A percentile compares a stretch with the other conserved stretches of the same genome.
Evolutionary conservation across 371 early-diverging fungal genomes (phyloP).

Genomic region (Saksenaea vasiformis): DNA sequence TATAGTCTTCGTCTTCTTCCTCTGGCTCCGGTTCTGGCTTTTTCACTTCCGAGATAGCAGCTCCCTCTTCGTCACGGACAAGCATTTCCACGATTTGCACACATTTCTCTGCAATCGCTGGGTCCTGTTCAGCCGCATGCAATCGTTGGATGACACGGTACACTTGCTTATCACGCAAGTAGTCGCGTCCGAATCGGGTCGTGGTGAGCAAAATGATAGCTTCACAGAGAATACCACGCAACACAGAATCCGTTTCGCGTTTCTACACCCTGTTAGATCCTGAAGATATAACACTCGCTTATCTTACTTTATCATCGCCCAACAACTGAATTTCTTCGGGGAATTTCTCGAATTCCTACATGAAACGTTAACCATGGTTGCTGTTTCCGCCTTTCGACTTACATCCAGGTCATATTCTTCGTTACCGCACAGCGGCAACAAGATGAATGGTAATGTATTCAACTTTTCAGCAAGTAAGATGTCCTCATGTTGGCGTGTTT

Average conservation of each 20-base stretch:
- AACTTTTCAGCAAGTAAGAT: slow-evolving; percentile 69
- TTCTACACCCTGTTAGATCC: slow-evolving; percentile 28
- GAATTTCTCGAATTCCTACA: slow-evolving; percentile 89
- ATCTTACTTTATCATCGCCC: slow-evolving; percentile 70
- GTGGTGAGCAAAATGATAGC: slow-evolving; percentile 76
- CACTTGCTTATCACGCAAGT: slow-evolving; percentile 77
- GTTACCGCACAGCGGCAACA: slow-evolving; percentile 90
- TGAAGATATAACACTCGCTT: background rate
- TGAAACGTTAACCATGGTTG: background rate
- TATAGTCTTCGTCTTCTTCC: slow-evolving; percentile 52
- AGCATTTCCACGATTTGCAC: slow-evolving; percentile 85
- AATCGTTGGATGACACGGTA: slow-evolving; percentile 86
- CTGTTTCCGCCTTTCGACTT: slow-evolving; percentile 5
- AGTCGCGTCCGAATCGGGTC: slow-evolving; percentile 78
- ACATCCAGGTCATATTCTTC: slow-evolving; percentile 89
- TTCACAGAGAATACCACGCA: slow-evolving; percentile 79
- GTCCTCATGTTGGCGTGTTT: slow-evolving; percentile 65
- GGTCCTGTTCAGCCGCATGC: slow-evolving; percentile 74
- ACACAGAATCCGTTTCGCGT: slow-evolving; percentile 79
- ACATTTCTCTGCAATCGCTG: slow-evolving; percentile 66
- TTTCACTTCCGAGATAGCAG: slow-evolving; percentile 28
- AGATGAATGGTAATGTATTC: slow-evolving; percentile 82
- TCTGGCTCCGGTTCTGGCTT: slow-evolving; percentile 13
- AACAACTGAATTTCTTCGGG: slow-evolving; percentile 91
- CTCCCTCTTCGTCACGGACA: slow-evolving; percentile 79